A percentile compares a stretch with the other conserved stretches of the same genome.
phyloP scores from a whole-genome alignment of 1,139 yeast genomes.

The Debaryomyces psychrophilus region DNA sequence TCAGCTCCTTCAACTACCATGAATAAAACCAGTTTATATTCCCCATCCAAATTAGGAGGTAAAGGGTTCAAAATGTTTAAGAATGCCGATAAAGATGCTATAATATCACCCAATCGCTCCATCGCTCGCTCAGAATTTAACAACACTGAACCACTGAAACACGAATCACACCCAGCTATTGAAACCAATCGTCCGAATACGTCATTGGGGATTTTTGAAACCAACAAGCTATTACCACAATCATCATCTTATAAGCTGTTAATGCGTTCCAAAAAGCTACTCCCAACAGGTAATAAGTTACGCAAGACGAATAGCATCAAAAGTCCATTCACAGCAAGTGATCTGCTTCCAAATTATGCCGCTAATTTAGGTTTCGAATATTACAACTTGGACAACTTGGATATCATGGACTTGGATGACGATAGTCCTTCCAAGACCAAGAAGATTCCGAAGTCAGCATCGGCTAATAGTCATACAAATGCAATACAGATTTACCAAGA shows the following conservation, averaged over 20 bases:
- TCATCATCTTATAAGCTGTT: neutral
- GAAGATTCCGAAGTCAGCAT: slow-evolving; percentile 29
- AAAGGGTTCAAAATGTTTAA: slow-evolving; percentile 41
- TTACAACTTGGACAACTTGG: slow-evolving; percentile 32
- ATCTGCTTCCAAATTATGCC: slow-evolving; percentile 18
- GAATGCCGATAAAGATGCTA: slow-evolving; percentile 36
- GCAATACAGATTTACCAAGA: slow-evolving; percentile 25
- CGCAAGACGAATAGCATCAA: slow-evolving; percentile 20
- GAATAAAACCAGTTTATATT: slow-evolving; percentile 21
- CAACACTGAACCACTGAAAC: neutral
- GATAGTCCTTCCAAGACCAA: slow-evolving; percentile 41
- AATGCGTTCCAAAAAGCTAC: slow-evolving; percentile 14
- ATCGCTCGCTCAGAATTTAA: slow-evolving; percentile 14
- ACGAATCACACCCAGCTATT: neutral
- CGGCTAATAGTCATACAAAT: slow-evolving; percentile 12
- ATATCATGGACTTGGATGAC: slow-evolving; percentile 29
- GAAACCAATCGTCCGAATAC: slow-evolving; percentile 15
- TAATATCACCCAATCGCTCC: slow-evolving; percentile 35
- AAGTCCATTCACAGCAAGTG: slow-evolving; percentile 24
- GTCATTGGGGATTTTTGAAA: slow-evolving; percentile 20
- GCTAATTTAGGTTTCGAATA: slow-evolving; percentile 28
- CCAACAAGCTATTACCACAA: neutral
- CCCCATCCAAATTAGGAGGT: slow-evolving; percentile 37
- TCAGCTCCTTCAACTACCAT: slow-evolving; percentile 5
- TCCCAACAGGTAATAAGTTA: slow-evolving; percentile 16